Conservation (phyloP, 1,139 yeast genomes). For the Arxiozyma slooffiae region DNA sequence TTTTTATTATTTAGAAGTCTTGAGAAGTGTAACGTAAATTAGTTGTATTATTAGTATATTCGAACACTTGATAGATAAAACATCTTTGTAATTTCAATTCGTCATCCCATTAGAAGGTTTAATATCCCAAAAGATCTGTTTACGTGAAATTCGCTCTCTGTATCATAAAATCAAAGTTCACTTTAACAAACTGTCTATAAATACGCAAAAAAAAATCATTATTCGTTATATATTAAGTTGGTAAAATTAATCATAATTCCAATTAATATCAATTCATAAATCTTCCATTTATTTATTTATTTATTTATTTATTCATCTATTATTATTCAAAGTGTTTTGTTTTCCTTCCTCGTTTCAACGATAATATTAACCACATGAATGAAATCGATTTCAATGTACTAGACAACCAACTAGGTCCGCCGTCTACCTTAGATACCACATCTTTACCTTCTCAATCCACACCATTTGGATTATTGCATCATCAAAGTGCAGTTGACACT, state of each 20-base stretch:
- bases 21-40: too few species aligned
- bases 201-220: background rate
- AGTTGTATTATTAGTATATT: too few species aligned
- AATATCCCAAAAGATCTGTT: too few species aligned
- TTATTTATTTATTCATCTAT: too few species aligned
- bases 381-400: slow-evolving; percentile 3
- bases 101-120: background rate
- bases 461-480: slow-evolving; percentile 15
- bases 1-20: too few species aligned
- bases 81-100: background rate
- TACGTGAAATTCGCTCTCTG: too few species aligned
- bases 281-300: background rate
- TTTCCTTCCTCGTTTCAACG: background rate
- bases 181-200: too few species aligned
- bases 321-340: too few species aligned
- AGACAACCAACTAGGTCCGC: slow-evolving; percentile 1
- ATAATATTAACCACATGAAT: slow-evolving; percentile 1
- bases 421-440: background rate
- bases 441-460: background rate
- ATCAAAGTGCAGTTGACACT: slow-evolving; percentile 27
- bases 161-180: background rate
- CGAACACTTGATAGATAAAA: background rate
- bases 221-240: too few species aligned
- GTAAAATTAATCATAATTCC: background rate
- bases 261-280: too few species aligned